These are phyloP conservation scores for Chaetomium olivaceum DNA, from an alignment of 2,329 filamentous ascomycete species.

Conservation along the genomic window DNA sequence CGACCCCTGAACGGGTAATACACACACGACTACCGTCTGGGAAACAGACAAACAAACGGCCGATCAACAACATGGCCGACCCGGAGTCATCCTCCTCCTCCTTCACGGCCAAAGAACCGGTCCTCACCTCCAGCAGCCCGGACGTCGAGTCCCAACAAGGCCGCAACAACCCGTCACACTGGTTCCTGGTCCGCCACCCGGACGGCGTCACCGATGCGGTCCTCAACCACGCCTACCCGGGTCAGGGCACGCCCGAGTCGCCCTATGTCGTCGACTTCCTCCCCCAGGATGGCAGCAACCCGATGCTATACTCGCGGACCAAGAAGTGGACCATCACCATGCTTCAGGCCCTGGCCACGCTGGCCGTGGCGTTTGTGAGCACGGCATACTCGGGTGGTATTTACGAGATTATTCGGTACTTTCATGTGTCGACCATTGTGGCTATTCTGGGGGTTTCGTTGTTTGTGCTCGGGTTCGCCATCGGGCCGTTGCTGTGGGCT, in stretches of 20 bases:
- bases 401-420: conserved; percentile 54
- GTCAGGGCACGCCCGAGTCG: conserved; percentile 64
- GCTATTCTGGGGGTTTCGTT: conserved; percentile 63
- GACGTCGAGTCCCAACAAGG: conserved; percentile 19
- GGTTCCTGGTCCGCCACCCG: conserved; percentile 57
- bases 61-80: conserved; percentile 14
- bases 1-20: not conserved
- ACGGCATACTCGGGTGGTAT: conserved; percentile 66
- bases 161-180: conserved; percentile 45
- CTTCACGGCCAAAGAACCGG: conserved; percentile 9
- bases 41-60: not conserved
- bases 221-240: conserved; percentile 56
- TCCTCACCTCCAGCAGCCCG: not conserved
- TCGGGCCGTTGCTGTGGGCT: conserved; percentile 61
- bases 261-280: conserved; percentile 71
- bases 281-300: conserved; percentile 65
- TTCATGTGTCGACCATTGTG: conserved; percentile 52
- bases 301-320: conserved; percentile 55
- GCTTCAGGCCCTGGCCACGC: conserved; percentile 64
- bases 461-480: conserved; percentile 58
- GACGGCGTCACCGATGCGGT: conserved; percentile 59
- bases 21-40: not conserved
- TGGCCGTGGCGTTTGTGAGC: conserved; percentile 69
- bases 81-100: conserved; percentile 14
- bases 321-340: conserved; percentile 68